Evolutionary conservation across 2,329 filamentous ascomycete genomes (phyloP), one percentile per base, ranked within the genome.

Genomic region (Coniochaeta sp.): DNA sequence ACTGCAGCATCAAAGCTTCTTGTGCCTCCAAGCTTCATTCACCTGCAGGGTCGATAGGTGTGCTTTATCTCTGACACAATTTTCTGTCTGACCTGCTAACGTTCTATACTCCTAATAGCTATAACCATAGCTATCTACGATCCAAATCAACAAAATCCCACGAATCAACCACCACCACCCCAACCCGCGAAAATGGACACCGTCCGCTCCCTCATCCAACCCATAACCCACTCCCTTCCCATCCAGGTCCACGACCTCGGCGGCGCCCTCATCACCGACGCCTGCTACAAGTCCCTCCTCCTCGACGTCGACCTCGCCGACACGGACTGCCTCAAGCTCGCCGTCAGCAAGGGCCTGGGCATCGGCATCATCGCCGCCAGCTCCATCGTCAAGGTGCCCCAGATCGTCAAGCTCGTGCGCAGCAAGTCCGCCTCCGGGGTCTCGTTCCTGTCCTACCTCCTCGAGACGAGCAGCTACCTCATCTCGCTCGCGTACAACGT

Each of bases 401-500:
- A 99, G 76, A 92, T 99, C 66, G 70, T 96, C 68, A 99, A 99
- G 76, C 84, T 99, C 49, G 71, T 94, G 63, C 78, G 78, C 64
- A 91, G 89, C 47, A 81, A 84, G 63, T 96, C 90, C 48, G 84
- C 91, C 26, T 81, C 83, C 42, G 94, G 94, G 60, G 81, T 99
- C 55, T 90, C 85, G 48, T 95, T 97, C 72, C 79, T 95, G 42
- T 87, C 89, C 28, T 97, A 96, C 74, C 78, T 94, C 30, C 89
- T 99, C 66, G 94, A 99, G 75, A 96, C 91, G 8, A 78, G 82
- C 52, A 83, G 86, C 53, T 92, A 95, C 72, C 78, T 96, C 62
- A 95, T 96, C 70, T 87, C 85, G 5, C 81, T 99, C 59, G 88
- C 89, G 50, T 99, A 99, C 77, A 96, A 95, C 68, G 78, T 89